A percentile compares a stretch with the other conserved stretches of the same genome.
These are phyloP conservation scores for Pseudogymnoascus sp. DNA, from an alignment of 2,329 filamentous ascomycete species.

Conservation along the genomic window DNA sequence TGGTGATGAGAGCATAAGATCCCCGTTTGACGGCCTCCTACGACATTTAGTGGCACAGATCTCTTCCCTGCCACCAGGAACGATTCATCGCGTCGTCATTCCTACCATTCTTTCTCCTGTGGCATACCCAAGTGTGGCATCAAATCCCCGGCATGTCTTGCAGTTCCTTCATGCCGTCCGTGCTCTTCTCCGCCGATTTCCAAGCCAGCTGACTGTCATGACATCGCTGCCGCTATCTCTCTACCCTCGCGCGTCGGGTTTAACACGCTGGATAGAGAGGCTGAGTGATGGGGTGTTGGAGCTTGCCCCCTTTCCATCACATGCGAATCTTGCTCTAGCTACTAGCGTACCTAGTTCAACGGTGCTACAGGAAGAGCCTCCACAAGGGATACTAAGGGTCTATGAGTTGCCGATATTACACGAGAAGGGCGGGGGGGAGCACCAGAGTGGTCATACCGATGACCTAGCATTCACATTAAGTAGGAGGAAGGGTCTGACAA, in stretches of 20 bases:
- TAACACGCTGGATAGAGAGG: constrained; percentile 80
- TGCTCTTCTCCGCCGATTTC: constrained; percentile 62
- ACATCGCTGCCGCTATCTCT: constrained; percentile 74
- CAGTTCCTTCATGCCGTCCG: constrained; percentile 76
- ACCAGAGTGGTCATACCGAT: constrained; percentile 62
- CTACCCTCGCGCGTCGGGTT: constrained; percentile 65
- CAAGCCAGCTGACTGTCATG: constrained; percentile 60
- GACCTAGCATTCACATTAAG: constrained; percentile 89
- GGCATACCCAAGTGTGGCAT: constrained; percentile 63
- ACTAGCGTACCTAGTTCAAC: constrained; percentile 42
- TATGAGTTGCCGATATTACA: constrained; percentile 79
- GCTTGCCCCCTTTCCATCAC: constrained; percentile 63
- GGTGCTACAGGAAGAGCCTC: constrained; percentile 57
- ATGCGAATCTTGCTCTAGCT: constrained; percentile 35
- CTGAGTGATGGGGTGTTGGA: constrained; percentile 82
- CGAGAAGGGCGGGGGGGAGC: constrained; percentile 73
- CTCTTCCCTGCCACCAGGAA: constrained; percentile 48
- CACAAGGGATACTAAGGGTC: constrained; percentile 78
- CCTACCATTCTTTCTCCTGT: constrained; percentile 82
- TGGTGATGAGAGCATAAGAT: constrained; percentile 26
- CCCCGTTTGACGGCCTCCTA: constrained; percentile 62
- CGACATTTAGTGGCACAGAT: constrained; percentile 49
- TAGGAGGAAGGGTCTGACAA: constrained; percentile 68
- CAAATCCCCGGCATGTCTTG: constrained; percentile 65
- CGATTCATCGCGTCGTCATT: constrained; percentile 75